Evolutionary conservation across 2,329 filamentous ascomycete species (phyloP), one percentile per base, ranked within the genome.

Genomic region (Fusarium redolens): DNA sequence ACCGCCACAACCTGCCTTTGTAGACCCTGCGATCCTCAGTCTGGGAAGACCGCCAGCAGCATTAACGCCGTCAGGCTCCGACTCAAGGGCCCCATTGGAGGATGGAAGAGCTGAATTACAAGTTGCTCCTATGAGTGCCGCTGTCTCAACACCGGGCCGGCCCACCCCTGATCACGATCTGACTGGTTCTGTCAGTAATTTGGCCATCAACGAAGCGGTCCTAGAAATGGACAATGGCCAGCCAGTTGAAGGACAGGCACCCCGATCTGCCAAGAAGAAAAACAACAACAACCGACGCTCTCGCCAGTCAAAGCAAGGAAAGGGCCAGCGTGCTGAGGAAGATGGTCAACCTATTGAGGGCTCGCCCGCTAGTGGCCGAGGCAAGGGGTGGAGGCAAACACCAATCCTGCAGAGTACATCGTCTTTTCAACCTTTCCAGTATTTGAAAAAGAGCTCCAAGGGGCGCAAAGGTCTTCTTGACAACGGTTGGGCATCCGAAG

Each of bases 401-500:
- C 88, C 88, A 2, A 90, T 90, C 30, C 77, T 90, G 30, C 85
- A 92, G 77, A 90, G 87, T 62, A 90, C 86, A 12, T 81, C 88
- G 6, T 89, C 88, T 0, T 92, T 92, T 68, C 90, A 92, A 77
- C 90, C 90, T 1, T 92, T 89, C 75, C 83, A 86, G 47, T 87
- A 87, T 2, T 79, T 92, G 4, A 94, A 88, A 85, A 92, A 81
- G 81, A 88, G 82, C 79, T 83, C 78, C 69, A 82, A 85, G 75
- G 86, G 84, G 67, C 83, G 80, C 63, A 85, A 81, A 74, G 81
- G 80, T 50, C 80, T 79, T 35, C 82, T 82, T 13, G 89, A 94
- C 47, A 97, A 94, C 79, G 96, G 94, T 7, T 98, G 96, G 95
- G 95, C 94, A 7, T 98, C 96, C 0, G 96, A 98, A 79, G 96